Evolutionary conservation across 306 rosid genomes (phyloP).

Genomic region (Malus fusca): DNA sequence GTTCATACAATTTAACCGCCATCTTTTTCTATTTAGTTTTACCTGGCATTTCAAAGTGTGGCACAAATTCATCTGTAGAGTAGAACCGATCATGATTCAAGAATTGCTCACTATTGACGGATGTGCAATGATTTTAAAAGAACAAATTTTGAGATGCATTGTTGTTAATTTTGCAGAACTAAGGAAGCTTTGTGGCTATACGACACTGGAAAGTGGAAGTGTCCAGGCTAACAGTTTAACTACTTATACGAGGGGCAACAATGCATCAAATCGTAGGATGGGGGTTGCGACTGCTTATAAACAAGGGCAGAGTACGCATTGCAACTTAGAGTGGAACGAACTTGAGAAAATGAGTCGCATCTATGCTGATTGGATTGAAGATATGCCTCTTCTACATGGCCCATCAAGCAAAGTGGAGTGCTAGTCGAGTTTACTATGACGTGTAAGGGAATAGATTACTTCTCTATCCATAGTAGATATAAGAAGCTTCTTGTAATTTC

Average conservation of each 20-base stretch:
- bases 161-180: conserved; percentile 7
- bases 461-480: background rate
- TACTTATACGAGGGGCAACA: background rate
- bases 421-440: background rate
- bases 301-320: conserved; percentile 8
- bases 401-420: conserved; percentile 7
- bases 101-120: background rate
- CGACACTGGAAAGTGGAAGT: background rate
- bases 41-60: background rate
- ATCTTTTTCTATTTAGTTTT: background rate
- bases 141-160: background rate
- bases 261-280: background rate
- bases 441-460: background rate
- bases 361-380: conserved; percentile 56
- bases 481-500: background rate
- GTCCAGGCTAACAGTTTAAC: background rate
- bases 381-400: conserved; percentile 3
- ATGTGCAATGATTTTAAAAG: background rate
- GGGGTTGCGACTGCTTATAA: background rate
- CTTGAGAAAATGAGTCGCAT: conserved; percentile 28
- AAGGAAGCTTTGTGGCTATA: conserved; percentile 7
- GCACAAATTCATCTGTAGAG: background rate
- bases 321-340: conserved; percentile 11
- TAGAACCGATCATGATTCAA: background rate
- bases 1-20: background rate